Evolutionary conservation across 257 asterid species (phyloP), one percentile per base, ranked within the genome.

Genomic region (Primulina huaijiensis): DNA sequence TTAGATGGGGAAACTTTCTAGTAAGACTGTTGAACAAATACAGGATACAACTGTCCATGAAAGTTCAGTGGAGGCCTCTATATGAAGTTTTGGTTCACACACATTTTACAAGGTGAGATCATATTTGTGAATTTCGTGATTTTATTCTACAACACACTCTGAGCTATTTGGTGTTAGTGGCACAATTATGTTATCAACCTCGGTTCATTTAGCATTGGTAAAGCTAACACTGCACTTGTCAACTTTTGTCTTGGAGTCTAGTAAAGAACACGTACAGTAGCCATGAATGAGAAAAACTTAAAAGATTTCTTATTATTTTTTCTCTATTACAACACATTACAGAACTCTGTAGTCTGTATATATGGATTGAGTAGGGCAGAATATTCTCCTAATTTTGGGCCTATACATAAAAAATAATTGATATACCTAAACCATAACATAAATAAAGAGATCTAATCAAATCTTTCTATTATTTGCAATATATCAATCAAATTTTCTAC

Each of bases 1-100:
- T 89, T 84, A 89, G 95, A 87, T 94, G 99, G 99, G 99, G 96
- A 82, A 81, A 82, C 74, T 74, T 94, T 72, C 76, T 94, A 83
- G 97, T 94, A 76, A 91, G 80, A 76, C 50, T 89, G 67, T 75
- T 94, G 86, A 88, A 91, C 80, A 94, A 89, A 74, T 91, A 85
- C 83, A 81, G 95, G 80, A 91, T 85, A 81, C 91, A 78, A 80
- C 72, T 94, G 75, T 81, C 89, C 80, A 72, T 94, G 77, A 74
- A 82, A 77, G 82, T 91, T 76, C 95, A 83, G 71, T 94, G 99
- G 99, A 84, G 92, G 81, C 97, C 95, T 63, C 78, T 94, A 37
- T 91, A 89, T 63, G 88, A 94, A 70, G 86, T 88, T 74, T 78
- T 94, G 82, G 78, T 89, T 58, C 89, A 79, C 38, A 84, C 97